phyloP scores from a whole-genome alignment of 768 basidiomycete species.

The Rhizopogon roseolus region DNA sequence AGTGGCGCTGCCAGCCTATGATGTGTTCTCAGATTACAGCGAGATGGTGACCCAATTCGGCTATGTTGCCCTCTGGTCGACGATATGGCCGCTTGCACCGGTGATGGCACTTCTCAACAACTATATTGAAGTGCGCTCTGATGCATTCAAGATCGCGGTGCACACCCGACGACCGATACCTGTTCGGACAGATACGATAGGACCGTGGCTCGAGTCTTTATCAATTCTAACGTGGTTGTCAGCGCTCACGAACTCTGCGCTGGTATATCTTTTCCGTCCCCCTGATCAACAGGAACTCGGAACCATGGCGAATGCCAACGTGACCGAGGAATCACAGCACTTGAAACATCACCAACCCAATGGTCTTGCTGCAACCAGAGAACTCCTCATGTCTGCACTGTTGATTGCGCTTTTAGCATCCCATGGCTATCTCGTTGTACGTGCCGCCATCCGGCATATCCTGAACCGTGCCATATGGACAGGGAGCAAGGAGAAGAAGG shows the following conservation, averaged over 20 bases:
- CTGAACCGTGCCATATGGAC: constrained; percentile 78
- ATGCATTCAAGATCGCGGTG: constrained; percentile 92
- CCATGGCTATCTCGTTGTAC: constrained; percentile 76
- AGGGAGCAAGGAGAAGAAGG: constrained; percentile 60
- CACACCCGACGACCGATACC: constrained; percentile 85
- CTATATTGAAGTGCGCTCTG: constrained; percentile 84
- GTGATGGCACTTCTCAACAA: constrained; percentile 91
- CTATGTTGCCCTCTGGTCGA: constrained; percentile 87
- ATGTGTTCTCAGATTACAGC: constrained; percentile 82
- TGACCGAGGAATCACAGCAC: not conserved
- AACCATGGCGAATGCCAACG: not conserved
- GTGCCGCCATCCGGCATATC: constrained; percentile 57
- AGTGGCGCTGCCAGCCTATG: constrained; percentile 75
- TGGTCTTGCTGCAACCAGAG: constrained; percentile 35
- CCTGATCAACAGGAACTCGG: constrained; percentile 13
- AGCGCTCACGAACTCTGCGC: constrained; percentile 81
- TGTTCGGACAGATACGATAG: constrained; percentile 83
- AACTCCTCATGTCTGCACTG: constrained; percentile 57
- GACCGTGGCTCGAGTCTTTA: constrained; percentile 89
- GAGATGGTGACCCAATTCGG: constrained; percentile 98
- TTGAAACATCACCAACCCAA: constrained; percentile 14
- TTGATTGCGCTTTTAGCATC: constrained; percentile 79
- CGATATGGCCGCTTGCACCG: constrained; percentile 92
- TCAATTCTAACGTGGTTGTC: constrained; percentile 88
- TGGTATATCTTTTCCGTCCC: constrained; percentile 86